Percentiles rank a stretch among this genome's conserved stretches.
Conservation (phyloP, 768 basidiomycete genomes). For the Imleria badia region DNA sequence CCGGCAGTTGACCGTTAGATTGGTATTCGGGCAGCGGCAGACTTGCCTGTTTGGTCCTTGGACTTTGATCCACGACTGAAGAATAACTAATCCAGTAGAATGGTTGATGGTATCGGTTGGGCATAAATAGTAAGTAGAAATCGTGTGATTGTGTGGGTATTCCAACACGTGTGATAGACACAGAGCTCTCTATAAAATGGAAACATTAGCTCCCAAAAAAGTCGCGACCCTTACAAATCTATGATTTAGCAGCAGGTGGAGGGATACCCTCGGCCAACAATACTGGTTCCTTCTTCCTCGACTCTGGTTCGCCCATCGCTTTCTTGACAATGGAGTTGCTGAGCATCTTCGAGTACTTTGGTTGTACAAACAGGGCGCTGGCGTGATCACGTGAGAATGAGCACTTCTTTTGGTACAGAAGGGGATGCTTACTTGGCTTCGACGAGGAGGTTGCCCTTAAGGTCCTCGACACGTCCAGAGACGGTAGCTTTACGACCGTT, state of each 20-base stretch:
- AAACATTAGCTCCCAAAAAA: neutral
- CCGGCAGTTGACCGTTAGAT: no score
- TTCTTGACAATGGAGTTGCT: constrained; percentile 57
- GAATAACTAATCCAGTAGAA: no score
- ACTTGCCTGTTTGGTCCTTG: no score
- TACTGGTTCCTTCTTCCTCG: constrained; percentile 20
- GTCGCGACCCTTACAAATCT: constrained; percentile 4
- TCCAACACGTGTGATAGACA: neutral
- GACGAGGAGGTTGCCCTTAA: constrained; percentile 79
- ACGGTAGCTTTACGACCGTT: constrained; percentile 81
- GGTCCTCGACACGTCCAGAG: constrained; percentile 68
- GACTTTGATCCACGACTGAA: no score
- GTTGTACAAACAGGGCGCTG: constrained; percentile 86
- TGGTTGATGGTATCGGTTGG: no score
- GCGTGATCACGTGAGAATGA: neutral
- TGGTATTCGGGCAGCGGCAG: no score
- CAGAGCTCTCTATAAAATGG: neutral
- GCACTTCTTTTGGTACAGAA: neutral
- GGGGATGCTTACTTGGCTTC: constrained; percentile 69
- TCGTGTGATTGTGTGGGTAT: constrained; percentile 1
- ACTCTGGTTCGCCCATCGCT: constrained; percentile 60
- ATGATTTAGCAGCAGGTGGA: constrained; percentile 28
- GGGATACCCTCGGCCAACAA: constrained; percentile 28
- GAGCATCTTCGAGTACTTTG: constrained; percentile 80
- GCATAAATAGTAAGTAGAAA: no score